Evolutionary conservation across 768 basidiomycete genomes (phyloP), one percentile per base, ranked within the genome.

Genomic region (Mycena haematopus): DNA sequence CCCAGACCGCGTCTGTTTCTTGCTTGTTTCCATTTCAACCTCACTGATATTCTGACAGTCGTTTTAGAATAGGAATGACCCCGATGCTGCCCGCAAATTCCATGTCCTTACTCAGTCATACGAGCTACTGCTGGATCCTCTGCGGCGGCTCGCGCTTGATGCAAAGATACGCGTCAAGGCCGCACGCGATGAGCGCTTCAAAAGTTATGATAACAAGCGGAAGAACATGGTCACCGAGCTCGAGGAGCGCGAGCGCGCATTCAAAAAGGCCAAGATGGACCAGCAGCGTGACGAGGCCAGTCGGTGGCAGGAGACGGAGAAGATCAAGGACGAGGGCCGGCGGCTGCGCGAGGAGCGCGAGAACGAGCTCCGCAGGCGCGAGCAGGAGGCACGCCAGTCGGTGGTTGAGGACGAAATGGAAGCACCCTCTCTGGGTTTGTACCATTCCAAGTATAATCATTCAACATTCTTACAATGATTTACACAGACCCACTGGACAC

Each of bases 31-130:
- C 38, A 58, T 42, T 38, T 50, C 46, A 25, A 42, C 61, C 67
- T 25, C 44, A 54, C 62, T 68, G 47, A 62, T 50, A 47, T 31
- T 67, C 64, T 54, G 36, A 65, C 49, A 65, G 63, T 33, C 51
- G 27, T 36, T 68, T 70, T 73, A 93, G 90, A 92, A 93, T 65
- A 86, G 86, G 33, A 86, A 91, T 62, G 90, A 92, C 70, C 89
- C 91, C 40, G 83, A 92, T 76, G 92, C 44, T 86, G 90, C 90
- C 2, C 83, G 87, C 58, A 90, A 92, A 71, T 94, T 95, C 70
- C 92, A 95, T 71, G 91, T 91, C 58, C 84, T 95, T 52, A 93
- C 89, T 58, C 86, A 86, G 62, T 91, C 92, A 0, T 90, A 92
- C 68, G 88, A 93, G 72, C 79, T 93, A 2, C 79, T 95, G 7